A percentile compares a stretch with the other conserved stretches of the same genome.
phyloP scores from a whole-genome alignment of 2,329 filamentous ascomycete genomes.

The Lachnellula arida region DNA sequence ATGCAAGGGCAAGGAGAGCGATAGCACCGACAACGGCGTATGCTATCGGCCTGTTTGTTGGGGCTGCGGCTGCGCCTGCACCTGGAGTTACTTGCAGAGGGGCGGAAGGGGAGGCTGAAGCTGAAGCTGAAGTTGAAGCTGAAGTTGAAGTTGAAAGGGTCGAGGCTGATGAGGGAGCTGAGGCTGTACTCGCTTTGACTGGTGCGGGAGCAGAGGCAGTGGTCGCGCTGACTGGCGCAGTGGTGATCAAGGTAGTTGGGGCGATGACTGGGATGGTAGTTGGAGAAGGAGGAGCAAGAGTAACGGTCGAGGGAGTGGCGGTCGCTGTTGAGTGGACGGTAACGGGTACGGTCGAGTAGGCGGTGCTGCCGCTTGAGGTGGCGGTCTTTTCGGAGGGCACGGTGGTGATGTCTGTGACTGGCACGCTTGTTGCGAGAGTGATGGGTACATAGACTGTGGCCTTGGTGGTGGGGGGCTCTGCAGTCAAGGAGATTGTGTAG shows the following conservation, averaged over 20 bases:
- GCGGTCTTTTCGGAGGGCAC: constrained; percentile 22
- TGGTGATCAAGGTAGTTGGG: constrained; percentile 1
- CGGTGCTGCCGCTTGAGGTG: constrained; percentile 11
- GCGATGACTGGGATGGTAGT: constrained; percentile 4
- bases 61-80: constrained; percentile 16
- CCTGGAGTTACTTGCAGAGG: constrained; percentile 15
- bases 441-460: constrained; percentile 20
- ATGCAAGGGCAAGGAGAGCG: constrained; percentile 27
- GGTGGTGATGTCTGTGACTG: constrained; percentile 21
- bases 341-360: constrained; percentile 4
- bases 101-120: constrained; percentile 8
- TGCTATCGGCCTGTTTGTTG: constrained; percentile 22
- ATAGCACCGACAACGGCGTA: constrained; percentile 26
- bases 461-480: constrained; percentile 23
- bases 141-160: neutral
- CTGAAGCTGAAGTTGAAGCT: neutral
- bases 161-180: neutral
- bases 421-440: constrained; percentile 20
- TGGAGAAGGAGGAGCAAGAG: constrained; percentile 1
- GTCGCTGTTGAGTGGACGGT: neutral
- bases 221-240: neutral
- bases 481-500: constrained; percentile 22
- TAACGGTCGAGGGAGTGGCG: constrained; percentile 5
- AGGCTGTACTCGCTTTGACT: neutral
- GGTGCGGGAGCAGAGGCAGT: neutral